Base-by-base conservation (phyloP, 768 basidiomycete genomes). In the Naganishia antarctica region DNA sequence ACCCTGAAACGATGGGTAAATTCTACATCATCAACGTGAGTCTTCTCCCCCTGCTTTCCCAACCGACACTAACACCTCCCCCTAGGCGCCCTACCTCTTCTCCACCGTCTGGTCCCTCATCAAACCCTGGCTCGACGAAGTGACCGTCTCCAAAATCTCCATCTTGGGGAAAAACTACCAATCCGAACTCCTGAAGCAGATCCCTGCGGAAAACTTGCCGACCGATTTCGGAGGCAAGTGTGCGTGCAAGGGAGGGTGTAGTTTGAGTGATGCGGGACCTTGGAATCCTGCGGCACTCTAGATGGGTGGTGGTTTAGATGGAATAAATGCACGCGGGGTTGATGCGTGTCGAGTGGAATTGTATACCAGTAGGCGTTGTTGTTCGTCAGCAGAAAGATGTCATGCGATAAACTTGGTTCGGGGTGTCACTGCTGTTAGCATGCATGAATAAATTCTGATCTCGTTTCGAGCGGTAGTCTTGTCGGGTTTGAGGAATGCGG, bases 111-210 rank as follows among this genome's bases (percentile, higher is more conserved):
- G 93, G 93, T 74, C 80, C 21, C 75, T 92, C 68, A 84, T 98
- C 81, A 94, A 90, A 81, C 86, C 85, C 2, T 98, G 90, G 90
- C 81, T 99, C 70, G 94, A 98, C 78, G 86, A 87, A 70, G 96
- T 93, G 28, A 99, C 94, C 29, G 91, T 94, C 57, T 82, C 83
- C 67, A 98, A 99, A 85, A 93, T 99, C 74, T 84, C 87, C 68
- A 93, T 99, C 74, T 75, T 96, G 59, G 85, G 89, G n/a, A 76
- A 80, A 34, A 71, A 71, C n/a, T 91, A 90, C 80, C 86, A 86
- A 81, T 83, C 85, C 8, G 84, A 83, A 78, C 78, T 98, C 48
- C 76, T 91, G 68, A 80, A 84, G 66, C 91, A 97, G 82, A 91
- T 98, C 73, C 84, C 86, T 8, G 80, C 78, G 18, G 87, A 91